Evolutionary conservation across 495 filamentous ascomycete species (phyloP).

Genomic region (Pyronema omphalodes): DNA sequence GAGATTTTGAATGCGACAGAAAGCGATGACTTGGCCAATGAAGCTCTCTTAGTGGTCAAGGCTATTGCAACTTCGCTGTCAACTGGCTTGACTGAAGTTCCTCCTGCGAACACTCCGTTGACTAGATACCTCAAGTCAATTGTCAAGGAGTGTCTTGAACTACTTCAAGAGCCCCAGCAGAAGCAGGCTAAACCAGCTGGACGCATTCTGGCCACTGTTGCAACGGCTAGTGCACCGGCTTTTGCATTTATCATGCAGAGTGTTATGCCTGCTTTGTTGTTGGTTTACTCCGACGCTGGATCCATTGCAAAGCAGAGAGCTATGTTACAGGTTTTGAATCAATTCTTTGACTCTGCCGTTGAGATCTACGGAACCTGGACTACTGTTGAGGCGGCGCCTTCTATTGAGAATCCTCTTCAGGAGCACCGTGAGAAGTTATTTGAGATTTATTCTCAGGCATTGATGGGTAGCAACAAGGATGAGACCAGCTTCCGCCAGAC

Average conservation of each 20-base stretch:
- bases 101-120: conserved; percentile 34
- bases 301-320: conserved; percentile 49
- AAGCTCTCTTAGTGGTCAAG: conserved; percentile 37
- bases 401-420: conserved; percentile 33
- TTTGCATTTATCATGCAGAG: conserved; percentile 37
- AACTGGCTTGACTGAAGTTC: conserved; percentile 28
- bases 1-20: conserved; percentile 52
- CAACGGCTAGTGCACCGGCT: conserved; percentile 36
- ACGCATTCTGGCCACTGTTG: conserved; percentile 40
- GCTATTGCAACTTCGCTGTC: conserved; percentile 42
- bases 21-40: conserved; percentile 49
- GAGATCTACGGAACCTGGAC: conserved; percentile 41
- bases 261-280: conserved; percentile 40
- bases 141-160: conserved; percentile 51
- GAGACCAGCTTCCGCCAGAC: conserved; percentile 47
- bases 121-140: conserved; percentile 45
- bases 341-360: conserved; percentile 39
- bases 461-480: conserved; percentile 42
- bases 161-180: conserved; percentile 55
- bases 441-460: conserved; percentile 39
- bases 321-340: conserved; percentile 43
- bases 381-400: conserved; percentile 21
- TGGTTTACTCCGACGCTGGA: conserved; percentile 45
- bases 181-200: conserved; percentile 55
- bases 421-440: conserved; percentile 44